A percentile compares a stretch with the other conserved stretches of the same genome.
Conservation (phyloP, 768 basidiomycete genomes). For the Suillus ampliporus region DNA sequence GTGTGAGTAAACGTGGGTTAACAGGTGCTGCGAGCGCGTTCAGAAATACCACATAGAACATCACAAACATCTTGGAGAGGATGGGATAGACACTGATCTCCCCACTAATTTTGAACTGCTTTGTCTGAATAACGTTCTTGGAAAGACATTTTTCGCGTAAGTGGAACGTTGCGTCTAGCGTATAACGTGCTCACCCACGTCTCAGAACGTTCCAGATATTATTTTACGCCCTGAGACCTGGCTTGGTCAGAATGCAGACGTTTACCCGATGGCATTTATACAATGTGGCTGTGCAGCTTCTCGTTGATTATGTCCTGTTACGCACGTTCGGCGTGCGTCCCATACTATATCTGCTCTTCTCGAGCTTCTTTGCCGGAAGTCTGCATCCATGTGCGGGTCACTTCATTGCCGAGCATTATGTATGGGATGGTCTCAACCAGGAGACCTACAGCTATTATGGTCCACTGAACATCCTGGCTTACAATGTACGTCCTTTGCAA, state of each 20-base stretch:
- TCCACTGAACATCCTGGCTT: constrained; percentile 84
- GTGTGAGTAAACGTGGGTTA: constrained; percentile 3
- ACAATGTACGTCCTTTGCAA: constrained; percentile 71
- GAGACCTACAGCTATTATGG: constrained; percentile 99
- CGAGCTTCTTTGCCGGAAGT: constrained; percentile 96
- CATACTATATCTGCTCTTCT: constrained; percentile 82
- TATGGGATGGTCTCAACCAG: constrained; percentile 90
- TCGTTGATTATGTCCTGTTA: constrained; percentile 75
- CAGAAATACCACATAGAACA: constrained; percentile 95
- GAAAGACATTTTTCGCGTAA: constrained; percentile 97
- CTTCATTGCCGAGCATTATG: constrained; percentile 97
- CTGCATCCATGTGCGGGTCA: constrained; percentile 96
- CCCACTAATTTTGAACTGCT: constrained; percentile 87
- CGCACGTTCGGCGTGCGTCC: constrained; percentile 50
- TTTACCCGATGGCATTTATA: constrained; percentile 84
- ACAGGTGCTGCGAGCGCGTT: constrained; percentile 9
- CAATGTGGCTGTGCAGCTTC: constrained; percentile 73
- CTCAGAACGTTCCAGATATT: constrained; percentile 94
- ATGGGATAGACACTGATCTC: constrained; percentile 95
- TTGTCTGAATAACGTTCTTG: constrained; percentile 91
- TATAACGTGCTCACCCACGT: constrained; percentile 15
- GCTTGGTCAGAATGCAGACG: constrained; percentile 84
- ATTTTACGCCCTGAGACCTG: constrained; percentile 96
- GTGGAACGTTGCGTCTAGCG: constrained; percentile 34
- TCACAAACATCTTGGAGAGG: constrained; percentile 94